Base-by-base conservation (phyloP, 169 alveolate genomes). In the Fabrea salina region DNA sequence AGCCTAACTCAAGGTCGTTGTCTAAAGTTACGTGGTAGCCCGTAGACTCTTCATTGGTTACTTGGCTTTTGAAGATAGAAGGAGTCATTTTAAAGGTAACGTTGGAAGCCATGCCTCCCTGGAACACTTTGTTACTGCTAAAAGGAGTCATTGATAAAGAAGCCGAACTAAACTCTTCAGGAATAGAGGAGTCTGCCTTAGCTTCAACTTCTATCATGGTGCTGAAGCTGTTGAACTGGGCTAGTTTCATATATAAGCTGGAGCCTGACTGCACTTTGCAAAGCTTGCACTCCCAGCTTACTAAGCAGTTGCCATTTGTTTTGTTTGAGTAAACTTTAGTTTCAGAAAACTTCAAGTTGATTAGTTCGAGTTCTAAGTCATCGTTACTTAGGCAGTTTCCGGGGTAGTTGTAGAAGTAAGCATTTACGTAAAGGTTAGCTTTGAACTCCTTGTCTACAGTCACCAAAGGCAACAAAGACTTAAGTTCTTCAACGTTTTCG, bases 101-200 rank as follows among this genome's bases (percentile, higher is more conserved):
- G n/a, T n/a, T n/a, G n/a, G n/a, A n/a, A n/a, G n/a, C n/a, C n/a
- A n/a, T n/a, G n/a, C n/a, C n/a, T n/a, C n/a, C n/a, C n/a, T n/a
- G n/a, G n/a, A n/a, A n/a, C n/a, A n/a, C n/a, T n/a, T n/a, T n/a
- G n/a, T n/a, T n/a, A n/a, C n/a, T n/a, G n/a, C n/a, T n/a, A n/a
- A n/a, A n/a, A 58, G 71, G 71, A 27, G 25, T 22, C 22, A 5
- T 35, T 22, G 5, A 58, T 0, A 32, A 27, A 22, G 41, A 58
- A 58, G 16, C 16, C 25, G 71, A 58, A 35, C 71, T 58, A 6
- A 43, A 43, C 5, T 41, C 68, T 1, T 70, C 33, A 44, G 66
- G 79, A 30, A 70, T 70, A 6, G 79, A 43, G 16, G 79, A 70
- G 11, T 25, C 49, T 25, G 79, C 1, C 5, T 40, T 47, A 25